Percentiles rank a stretch among this genome's conserved stretches.
phyloP scores from a whole-genome alignment of 2,329 filamentous ascomycete species.

The Colletotrichum lindemuthianum region DNA sequence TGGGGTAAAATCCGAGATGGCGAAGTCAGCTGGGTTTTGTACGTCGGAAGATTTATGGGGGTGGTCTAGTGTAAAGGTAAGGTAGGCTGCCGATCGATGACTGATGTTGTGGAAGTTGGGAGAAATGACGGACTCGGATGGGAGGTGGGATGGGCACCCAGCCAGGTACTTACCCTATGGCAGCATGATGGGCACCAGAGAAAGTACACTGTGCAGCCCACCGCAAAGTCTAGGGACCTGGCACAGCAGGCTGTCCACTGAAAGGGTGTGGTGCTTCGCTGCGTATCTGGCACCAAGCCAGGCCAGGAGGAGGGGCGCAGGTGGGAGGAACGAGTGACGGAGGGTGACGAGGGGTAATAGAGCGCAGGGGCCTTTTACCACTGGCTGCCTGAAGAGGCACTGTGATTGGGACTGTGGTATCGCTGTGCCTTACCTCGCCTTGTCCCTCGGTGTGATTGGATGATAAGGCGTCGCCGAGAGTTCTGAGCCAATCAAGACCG shows the following conservation, averaged over 20 bases:
- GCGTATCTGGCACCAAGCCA: too few relatives aligned
- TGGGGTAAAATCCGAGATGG: slow-evolving; percentile 25
- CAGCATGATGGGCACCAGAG: neutral
- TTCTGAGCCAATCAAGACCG: neutral
- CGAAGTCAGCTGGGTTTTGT: slow-evolving; percentile 31
- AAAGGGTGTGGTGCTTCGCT: neutral
- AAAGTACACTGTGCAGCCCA: neutral
- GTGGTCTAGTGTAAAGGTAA: slow-evolving; percentile 10
- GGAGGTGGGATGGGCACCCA: slow-evolving; percentile 1
- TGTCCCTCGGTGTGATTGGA: neutral
- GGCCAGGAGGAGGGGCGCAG: neutral
- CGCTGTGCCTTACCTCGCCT: neutral
- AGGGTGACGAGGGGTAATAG: neutral
- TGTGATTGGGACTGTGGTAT: too few relatives aligned
- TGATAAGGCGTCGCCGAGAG: neutral
- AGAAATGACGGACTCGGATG: slow-evolving; percentile 34
- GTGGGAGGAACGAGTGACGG: slow-evolving; percentile 8
- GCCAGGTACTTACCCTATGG: neutral
- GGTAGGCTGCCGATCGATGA: slow-evolving; percentile 25
- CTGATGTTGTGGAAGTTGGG: slow-evolving; percentile 32
- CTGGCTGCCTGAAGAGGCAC: neutral
- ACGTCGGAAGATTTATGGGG: slow-evolving; percentile 36
- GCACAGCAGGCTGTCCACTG: neutral
- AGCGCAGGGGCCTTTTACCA: neutral
- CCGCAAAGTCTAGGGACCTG: neutral